Evolutionary conservation across 176 grass and related monocot genomes (phyloP), one percentile per base, ranked within the genome.

Genomic region (Carex myosuroides): DNA sequence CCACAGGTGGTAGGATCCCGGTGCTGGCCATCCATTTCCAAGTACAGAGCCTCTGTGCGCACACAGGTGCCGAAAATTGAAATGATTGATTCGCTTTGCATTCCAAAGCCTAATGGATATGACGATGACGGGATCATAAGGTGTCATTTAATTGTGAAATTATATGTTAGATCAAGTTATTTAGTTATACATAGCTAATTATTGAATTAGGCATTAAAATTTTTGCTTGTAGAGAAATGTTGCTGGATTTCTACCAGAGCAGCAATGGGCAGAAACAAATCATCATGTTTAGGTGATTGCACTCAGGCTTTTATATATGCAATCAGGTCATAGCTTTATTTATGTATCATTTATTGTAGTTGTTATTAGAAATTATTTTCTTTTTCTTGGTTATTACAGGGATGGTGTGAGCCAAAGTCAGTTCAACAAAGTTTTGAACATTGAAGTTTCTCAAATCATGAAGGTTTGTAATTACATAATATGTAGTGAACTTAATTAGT

Each of bases 391-490:
- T 75, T 83, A 53, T 54, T 73, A 18, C 83, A 92, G 93, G 82
- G 88, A 87, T 79, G 88, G 90, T 16, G 92, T 94, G 60, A 62
- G 88, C 10, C 87, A 92, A 80, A 26, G 66, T 53, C 86, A 92
- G 63, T 94, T 94, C 80, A 88, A 63, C 35, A 70, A 90, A 42
- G 88, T 89, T 29, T 74, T 94, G 37, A 84, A 90, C 70, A 80
- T 53, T 61, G 90, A 92, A 60, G 58, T 89, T 10, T 6, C 42
- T 37, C 85, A 89, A 77, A 87, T 95, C 32, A 86, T 90, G 22
- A 11, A 95, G 84, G 90, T 73, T 26, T 52, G n/a, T 1, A 22
- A 48, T 46, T 46, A 46, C 7, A 72, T 48, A 18, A 73, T 52
- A 24, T 12, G 17, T 57, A 16, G 55, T 50, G 10, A 50, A 52